Base-by-base conservation (phyloP, 805 yeast genomes). In the Candida anglica region DNA sequence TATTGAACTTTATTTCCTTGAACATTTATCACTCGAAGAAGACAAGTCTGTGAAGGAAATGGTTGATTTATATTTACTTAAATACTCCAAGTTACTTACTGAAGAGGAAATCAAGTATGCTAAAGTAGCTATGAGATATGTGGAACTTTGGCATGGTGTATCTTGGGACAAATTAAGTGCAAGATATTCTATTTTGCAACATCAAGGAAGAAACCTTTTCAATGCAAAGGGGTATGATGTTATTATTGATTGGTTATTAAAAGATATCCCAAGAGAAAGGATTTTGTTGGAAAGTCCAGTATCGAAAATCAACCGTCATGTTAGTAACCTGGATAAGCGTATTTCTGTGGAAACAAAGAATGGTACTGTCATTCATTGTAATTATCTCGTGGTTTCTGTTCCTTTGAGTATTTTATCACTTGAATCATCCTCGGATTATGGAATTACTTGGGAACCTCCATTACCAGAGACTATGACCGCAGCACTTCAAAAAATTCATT, bases 81-180 rank as follows among this genome's bases (percentile, higher is more conserved):
- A 64, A 26, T 71, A 69, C 40, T 63, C 72, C 14, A 55, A 60
- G 28, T 50, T 72, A n/a, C 56, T 84, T 19, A 66, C 79, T 0
- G 50, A 56, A 20, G 71, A 60, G 2, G 91, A 81, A 47, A 65
- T 63, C 9, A 44, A 48, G n/a, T 69, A 64, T 43, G 71, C 75
- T 4, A 72, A 76, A 2, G 75, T 78, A 39, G 49, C 73, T 34
- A 51, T 72, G 11, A 64, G 95, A 44, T 65, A 66, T 33, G 53
- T 77, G 31, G 96, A 88, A 54, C 60, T 83, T 18, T 87, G 94
- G 91, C 83, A 79, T 52, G 96, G 95, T 1, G 65, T 81, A 19
- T 69, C 81, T 17, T 78, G 87, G 79, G 73, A 71, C 15, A 54
- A 58, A 15, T 67, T 82, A 50, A 82, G 94, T 46, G 80, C 82